These are phyloP conservation scores for Ganoderma sinense DNA, from an alignment of 1,284 basidiomycete genomes.

Conservation along the genomic window DNA sequence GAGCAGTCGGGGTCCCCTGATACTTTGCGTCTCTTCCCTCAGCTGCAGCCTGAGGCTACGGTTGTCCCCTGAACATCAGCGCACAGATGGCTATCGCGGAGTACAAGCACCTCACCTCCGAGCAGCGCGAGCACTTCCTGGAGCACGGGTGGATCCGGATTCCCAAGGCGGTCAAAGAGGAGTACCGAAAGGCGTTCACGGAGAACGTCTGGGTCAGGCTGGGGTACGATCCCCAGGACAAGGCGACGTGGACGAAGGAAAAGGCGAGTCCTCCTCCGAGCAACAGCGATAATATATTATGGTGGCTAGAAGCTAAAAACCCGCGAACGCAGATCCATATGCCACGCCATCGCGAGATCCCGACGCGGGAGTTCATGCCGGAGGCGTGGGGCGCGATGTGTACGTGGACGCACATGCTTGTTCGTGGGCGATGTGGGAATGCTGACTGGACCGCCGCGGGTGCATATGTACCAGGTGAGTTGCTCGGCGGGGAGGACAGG, in stretches of 20 bases:
- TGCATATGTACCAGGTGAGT: constrained; percentile 34
- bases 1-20: too few species aligned
- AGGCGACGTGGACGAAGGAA: constrained; percentile 43
- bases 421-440: background rate
- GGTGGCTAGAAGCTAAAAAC: background rate
- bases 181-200: constrained; percentile 40
- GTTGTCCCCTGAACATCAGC: too few species aligned
- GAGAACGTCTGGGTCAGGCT: constrained; percentile 46
- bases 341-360: constrained; percentile 43
- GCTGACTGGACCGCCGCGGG: background rate
- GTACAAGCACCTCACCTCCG: constrained; percentile 37
- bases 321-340: constrained; percentile 46
- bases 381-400: constrained; percentile 46
- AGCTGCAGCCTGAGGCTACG: too few species aligned
- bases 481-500: constrained; percentile 45
- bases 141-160: constrained; percentile 45
- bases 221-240: constrained; percentile 44
- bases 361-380: constrained; percentile 43
- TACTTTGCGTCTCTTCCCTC: too few species aligned
- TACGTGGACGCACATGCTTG: constrained; percentile 17
- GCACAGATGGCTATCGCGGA: constrained; percentile 32
- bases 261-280: constrained; percentile 29
- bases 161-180: constrained; percentile 40
- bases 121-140: constrained; percentile 46
- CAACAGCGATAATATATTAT: background rate